A percentile compares a stretch with the other conserved stretches of the same genome.
These are phyloP conservation scores for Halenospora varia DNA, from an alignment of 495 filamentous ascomycete species.

Conservation along the genomic window DNA sequence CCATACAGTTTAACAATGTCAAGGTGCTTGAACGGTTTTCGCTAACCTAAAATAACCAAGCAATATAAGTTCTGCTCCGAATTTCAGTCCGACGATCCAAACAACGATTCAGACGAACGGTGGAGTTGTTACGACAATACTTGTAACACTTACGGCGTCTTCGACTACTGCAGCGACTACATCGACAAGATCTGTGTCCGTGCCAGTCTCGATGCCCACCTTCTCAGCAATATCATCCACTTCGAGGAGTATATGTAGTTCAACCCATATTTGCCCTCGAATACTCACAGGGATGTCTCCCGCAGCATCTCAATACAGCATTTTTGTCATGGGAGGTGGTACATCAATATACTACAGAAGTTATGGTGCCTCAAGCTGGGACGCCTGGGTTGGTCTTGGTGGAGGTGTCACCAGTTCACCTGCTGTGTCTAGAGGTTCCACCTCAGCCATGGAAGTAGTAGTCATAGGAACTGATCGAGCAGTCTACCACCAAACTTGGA, in stretches of 20 bases:
- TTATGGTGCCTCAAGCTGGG: background rate
- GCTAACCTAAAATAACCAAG: too few species aligned
- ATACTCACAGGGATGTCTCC: background rate
- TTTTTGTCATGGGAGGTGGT: background rate
- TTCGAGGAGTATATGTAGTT: background rate
- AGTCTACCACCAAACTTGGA: constrained; percentile 11
- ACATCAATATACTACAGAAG: background rate
- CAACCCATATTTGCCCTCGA: background rate
- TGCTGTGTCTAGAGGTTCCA: background rate
- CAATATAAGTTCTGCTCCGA: too few species aligned
- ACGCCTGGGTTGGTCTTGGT: background rate
- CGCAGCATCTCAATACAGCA: background rate
- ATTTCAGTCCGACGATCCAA: background rate
- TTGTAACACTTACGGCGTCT: background rate
- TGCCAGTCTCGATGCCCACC: background rate
- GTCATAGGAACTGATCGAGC: background rate
- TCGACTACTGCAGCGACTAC: background rate
- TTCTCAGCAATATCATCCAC: background rate
- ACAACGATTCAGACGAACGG: background rate
- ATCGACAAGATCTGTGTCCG: background rate
- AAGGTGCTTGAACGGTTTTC: too few species aligned
- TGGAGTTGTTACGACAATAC: background rate
- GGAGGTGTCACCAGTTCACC: background rate
- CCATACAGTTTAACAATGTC: background rate
- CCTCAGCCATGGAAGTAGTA: background rate